Evolutionary conservation across 495 filamentous ascomycete species (phyloP).

Genomic region (Achaetomiella virescens): DNA sequence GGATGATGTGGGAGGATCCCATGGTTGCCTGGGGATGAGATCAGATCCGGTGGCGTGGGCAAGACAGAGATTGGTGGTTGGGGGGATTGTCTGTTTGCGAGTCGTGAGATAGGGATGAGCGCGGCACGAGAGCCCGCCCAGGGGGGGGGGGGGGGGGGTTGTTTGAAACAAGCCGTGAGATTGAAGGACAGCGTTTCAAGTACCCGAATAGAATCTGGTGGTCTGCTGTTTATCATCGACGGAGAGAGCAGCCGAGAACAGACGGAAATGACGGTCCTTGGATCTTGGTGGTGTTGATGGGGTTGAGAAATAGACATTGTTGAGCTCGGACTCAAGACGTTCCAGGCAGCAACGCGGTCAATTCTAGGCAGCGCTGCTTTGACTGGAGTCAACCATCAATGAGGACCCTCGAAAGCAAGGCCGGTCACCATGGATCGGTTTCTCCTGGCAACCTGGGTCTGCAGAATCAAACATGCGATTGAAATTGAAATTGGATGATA

Average conservation of each 20-base stretch:
- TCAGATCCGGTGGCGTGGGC: neutral
- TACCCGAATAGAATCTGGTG: neutral
- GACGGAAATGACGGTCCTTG: neutral
- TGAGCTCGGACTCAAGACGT: neutral
- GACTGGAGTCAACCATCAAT: neutral
- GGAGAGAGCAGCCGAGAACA: neutral
- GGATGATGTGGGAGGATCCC: conserved; percentile 37
- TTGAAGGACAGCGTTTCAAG: conserved; percentile 7
- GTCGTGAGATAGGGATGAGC: neutral
- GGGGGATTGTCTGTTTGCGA: neutral
- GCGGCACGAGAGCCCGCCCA: conserved; percentile 3
- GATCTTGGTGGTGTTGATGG: neutral
- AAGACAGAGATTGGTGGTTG: conserved; percentile 6
- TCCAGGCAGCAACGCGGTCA: neutral
- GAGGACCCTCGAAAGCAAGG: too few species aligned
- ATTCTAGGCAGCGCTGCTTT: neutral
- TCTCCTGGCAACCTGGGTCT: neutral
- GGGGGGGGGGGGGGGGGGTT: too few species aligned
- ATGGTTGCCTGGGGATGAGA: conserved; percentile 1
- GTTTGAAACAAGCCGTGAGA: conserved; percentile 13
- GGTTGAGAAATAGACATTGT: neutral
- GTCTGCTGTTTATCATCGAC: neutral
- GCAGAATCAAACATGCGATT: neutral
- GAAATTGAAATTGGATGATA: neutral
- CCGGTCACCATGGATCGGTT: too few species aligned